These are phyloP conservation scores for Colletotrichum sp. DNA, from an alignment of 2,329 filamentous ascomycete genomes.

Conservation along the genomic window DNA sequence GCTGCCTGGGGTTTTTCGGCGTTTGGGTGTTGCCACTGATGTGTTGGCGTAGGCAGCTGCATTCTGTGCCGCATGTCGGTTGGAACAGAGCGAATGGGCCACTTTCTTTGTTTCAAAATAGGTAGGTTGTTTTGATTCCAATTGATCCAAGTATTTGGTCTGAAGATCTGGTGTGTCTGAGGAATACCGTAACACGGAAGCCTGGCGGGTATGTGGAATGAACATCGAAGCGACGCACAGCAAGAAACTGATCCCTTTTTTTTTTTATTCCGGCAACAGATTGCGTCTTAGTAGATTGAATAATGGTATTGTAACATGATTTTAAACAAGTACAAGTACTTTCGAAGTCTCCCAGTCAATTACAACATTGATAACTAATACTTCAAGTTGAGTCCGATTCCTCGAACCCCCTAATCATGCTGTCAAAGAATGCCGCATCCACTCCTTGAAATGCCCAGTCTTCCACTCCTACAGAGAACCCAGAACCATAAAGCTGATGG, in stretches of 20 bases:
- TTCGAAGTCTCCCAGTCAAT: background rate
- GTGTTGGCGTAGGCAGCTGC: background rate
- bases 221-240: fast-evolving
- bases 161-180: fast-evolving
- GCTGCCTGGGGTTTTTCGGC: background rate
- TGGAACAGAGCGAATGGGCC: background rate
- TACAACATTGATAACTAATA: background rate
- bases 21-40: background rate
- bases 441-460: slow-evolving; percentile 39
- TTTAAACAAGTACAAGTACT: fast-evolving
- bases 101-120: background rate
- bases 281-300: background rate
- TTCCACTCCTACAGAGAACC: slow-evolving; percentile 26
- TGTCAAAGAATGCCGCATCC: slow-evolving; percentile 37
- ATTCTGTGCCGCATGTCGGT: background rate
- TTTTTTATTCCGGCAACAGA: background rate
- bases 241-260: fast-evolving
- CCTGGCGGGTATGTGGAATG: background rate
- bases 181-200: background rate
- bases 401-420: background rate
- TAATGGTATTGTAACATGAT: fast-evolving
- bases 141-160: background rate
- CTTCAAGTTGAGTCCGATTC: background rate
- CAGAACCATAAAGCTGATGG: slow-evolving; percentile 4
- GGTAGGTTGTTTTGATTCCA: fast-evolving